phyloP scores from a whole-genome alignment of 257 asterid genomes.

The Fraxinus americana region DNA sequence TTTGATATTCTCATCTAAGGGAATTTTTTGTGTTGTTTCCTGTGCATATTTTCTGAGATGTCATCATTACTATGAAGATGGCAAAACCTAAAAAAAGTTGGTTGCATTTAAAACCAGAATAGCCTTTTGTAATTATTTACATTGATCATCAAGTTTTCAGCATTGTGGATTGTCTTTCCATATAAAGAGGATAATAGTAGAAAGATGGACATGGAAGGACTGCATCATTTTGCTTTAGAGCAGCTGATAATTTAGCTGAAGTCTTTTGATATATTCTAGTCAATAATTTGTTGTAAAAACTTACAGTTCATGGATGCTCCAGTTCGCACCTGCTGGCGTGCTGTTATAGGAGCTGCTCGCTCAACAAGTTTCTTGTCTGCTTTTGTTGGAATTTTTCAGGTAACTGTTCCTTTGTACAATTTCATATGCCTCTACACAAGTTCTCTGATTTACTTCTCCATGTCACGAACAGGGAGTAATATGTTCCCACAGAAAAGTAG shows the following conservation, averaged over 20 bases:
- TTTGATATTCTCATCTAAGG: neutral
- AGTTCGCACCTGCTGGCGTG: slow-evolving; percentile 82
- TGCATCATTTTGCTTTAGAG: slow-evolving; percentile 3
- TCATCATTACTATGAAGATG: slow-evolving; percentile 8
- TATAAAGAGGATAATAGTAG: neutral
- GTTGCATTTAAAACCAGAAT: neutral
- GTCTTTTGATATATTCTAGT: neutral
- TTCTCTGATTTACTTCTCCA: slow-evolving; percentile 40
- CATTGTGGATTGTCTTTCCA: slow-evolving; percentile 2
- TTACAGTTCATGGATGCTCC: slow-evolving; percentile 94
- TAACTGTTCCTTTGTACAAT: slow-evolving; percentile 28
- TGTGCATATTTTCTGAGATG: slow-evolving; percentile 16
- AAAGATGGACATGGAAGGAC: slow-evolving; percentile 11
- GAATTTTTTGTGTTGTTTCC: slow-evolving; percentile 3
- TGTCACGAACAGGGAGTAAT: slow-evolving; percentile 69
- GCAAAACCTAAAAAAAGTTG: neutral
- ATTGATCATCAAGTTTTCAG: slow-evolving; percentile 2
- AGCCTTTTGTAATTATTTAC: neutral
- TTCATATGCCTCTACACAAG: slow-evolving; percentile 25
- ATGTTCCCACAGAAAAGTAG: slow-evolving; percentile 88
- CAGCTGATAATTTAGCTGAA: neutral
- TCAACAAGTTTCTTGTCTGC: slow-evolving; percentile 94
- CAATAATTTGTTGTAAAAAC: slow-evolving; percentile 10
- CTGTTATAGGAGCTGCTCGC: slow-evolving; percentile 85
- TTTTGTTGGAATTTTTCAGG: slow-evolving; percentile 98